Base-by-base conservation (phyloP, 2,329 filamentous ascomycete species). In the Xylariaceae sp. region DNA sequence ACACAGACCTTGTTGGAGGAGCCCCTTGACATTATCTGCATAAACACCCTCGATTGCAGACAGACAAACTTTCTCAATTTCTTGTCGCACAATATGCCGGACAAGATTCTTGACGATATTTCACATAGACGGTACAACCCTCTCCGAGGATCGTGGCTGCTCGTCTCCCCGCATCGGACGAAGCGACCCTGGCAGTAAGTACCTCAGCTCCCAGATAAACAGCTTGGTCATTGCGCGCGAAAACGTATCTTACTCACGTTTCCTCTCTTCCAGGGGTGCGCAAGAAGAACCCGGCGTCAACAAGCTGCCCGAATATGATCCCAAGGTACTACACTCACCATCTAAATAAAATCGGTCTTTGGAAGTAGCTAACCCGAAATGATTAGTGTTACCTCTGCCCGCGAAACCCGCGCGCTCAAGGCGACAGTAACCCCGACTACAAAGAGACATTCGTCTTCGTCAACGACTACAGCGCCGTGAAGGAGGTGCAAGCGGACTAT, bases 141-240 rank as follows among this genome's bases (percentile, higher is more conserved):
- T 42, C 76, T 98, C 51, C 85, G 88, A 55, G 90, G 88, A 50
- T 89, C 86, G 51, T 95, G 91, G 86, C 79, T 98, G 49, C 79
- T 98, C 29, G 93, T 98, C 12, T 97, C 93, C 14, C 93, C 93
- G 50, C 93, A 98, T 68, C 78, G 93, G 44, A 97, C 91, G 42
- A 97, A 97, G 79, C 80, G 93, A 54, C 93, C 93, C 61, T 98
- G 93, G 93, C 93, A 96, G 88, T 95, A 74, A 79, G 87, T 74
- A 8, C 22, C 21, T 12, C 8, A n/a, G 8, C 27, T 10, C 20
- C 41, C 35, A 22, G 17, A 34, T 29, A 22, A 41, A 23, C 23
- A 33, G 19, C 25, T 22, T 38, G 20, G 17, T 19, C 34, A 25
- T 45, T 17, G 49, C 38, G 35, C 17, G 23, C n/a, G 20, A 33